phyloP scores from a whole-genome alignment of 805 yeast genomes.

The Metschnikowia lunata region DNA sequence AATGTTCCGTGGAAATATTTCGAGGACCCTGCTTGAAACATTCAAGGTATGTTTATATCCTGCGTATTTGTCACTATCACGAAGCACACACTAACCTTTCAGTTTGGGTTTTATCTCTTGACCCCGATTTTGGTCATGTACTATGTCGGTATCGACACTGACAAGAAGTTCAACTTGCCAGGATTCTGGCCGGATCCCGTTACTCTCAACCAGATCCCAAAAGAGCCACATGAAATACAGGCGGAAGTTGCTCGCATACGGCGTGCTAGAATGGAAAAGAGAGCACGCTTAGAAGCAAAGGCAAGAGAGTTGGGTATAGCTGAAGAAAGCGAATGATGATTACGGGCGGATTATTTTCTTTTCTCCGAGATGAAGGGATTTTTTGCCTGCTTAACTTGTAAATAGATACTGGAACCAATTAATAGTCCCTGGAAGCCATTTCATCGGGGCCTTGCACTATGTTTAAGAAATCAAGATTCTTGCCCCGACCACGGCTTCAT shows the following conservation, averaged over 20 bases:
- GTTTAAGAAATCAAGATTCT: too few species aligned
- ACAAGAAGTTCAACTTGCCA: constrained; percentile 80
- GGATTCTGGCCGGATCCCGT: constrained; percentile 98
- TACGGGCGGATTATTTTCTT: background rate
- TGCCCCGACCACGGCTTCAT: too few species aligned
- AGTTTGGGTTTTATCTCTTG: constrained; percentile 79
- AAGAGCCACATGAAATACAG: constrained; percentile 86
- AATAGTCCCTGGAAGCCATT: too few species aligned
- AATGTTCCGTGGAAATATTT: constrained; percentile 32
- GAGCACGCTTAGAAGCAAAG: constrained; percentile 66
- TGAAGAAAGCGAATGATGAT: constrained; percentile 28
- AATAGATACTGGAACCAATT: background rate
- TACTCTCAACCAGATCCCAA: constrained; percentile 85
- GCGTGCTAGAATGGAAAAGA: constrained; percentile 67
- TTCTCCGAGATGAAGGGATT: background rate
- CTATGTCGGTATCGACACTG: constrained; percentile 87
- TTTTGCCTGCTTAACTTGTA: constrained; percentile 16
- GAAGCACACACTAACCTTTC: constrained; percentile 6
- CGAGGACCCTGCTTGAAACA: constrained; percentile 43
- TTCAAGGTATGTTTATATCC: constrained; percentile 33
- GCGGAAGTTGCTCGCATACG: constrained; percentile 88
- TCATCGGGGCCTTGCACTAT: too few species aligned
- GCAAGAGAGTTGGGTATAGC: constrained; percentile 67
- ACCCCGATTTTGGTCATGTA: constrained; percentile 92
- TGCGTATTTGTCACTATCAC: background rate